Conservation (phyloP, 2,329 filamentous ascomycete species). For the Aspergillus brasiliensis region DNA sequence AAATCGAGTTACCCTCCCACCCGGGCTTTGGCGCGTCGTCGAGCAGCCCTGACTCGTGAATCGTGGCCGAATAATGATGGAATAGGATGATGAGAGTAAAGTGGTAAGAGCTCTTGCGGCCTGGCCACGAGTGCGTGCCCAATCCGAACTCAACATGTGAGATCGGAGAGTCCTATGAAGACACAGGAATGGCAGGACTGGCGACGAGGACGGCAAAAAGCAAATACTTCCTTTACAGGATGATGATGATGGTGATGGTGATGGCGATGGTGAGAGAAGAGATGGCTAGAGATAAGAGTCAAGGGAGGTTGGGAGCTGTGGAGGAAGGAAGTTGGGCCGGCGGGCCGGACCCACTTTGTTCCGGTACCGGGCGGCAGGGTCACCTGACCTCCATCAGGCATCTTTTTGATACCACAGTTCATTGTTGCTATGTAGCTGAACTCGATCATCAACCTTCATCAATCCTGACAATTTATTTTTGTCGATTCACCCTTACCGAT, state of each 20-base stretch:
- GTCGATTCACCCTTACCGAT: no score
- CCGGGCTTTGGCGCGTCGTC: constrained; percentile 22
- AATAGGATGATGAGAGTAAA: constrained; percentile 13
- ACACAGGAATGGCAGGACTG: constrained; percentile 28
- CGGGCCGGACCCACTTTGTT: no score
- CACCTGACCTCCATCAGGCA: no score
- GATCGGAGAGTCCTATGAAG: constrained; percentile 24
- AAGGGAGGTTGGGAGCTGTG: background rate
- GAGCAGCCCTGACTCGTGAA: constrained; percentile 28
- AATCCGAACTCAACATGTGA: constrained; percentile 22
- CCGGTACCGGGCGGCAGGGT: no score
- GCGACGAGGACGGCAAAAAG: constrained; percentile 21
- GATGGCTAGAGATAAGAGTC: background rate
- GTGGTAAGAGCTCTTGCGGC: constrained; percentile 18
- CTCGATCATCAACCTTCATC: no score
- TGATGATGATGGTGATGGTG: background rate
- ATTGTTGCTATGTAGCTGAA: no score
- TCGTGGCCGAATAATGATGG: constrained; percentile 11
- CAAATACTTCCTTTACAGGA: constrained; percentile 15
- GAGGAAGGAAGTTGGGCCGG: background rate
- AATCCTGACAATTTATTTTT: no score
- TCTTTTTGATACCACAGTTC: no score
- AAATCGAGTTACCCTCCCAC: constrained; percentile 27
- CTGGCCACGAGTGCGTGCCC: constrained; percentile 22
- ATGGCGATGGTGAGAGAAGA: background rate